These are phyloP conservation scores for Penicillium sp. DNA, from an alignment of 2,329 filamentous ascomycete genomes.

Conservation along the genomic window DNA sequence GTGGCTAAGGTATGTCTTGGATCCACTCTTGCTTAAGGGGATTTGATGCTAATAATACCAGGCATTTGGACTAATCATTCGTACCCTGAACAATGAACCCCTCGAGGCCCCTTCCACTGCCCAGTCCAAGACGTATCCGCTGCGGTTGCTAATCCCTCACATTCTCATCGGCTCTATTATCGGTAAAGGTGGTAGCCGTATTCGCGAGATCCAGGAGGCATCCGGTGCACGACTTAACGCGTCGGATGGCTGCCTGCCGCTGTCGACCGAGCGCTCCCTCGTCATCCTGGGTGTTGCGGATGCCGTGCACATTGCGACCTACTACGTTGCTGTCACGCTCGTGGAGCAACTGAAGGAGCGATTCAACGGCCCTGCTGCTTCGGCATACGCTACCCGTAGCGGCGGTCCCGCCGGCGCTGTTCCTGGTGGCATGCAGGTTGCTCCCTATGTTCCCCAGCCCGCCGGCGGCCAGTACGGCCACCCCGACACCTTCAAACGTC, in stretches of 20 bases:
- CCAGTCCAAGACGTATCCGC: slow-evolving; percentile 94
- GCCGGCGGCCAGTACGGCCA: slow-evolving; percentile 90
- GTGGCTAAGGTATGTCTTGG: slow-evolving; percentile 76
- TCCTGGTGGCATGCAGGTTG: slow-evolving; percentile 96
- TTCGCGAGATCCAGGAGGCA: slow-evolving; percentile 97
- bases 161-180: slow-evolving; percentile 98
- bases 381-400: slow-evolving; percentile 94
- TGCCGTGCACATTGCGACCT: slow-evolving; percentile 97
- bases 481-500: slow-evolving; percentile 77
- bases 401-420: slow-evolving; percentile 91
- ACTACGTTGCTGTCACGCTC: slow-evolving; percentile 97
- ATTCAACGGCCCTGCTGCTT: slow-evolving; percentile 92
- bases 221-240: slow-evolving; percentile 95
- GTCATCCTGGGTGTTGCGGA: slow-evolving; percentile 97
- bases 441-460: slow-evolving; percentile 94
- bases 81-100: slow-evolving; percentile 95
- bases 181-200: slow-evolving; percentile 91
- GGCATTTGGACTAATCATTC: slow-evolving; percentile 97
- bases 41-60: slow-evolving; percentile 36
- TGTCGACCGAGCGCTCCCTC: slow-evolving; percentile 95
- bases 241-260: slow-evolving; percentile 87
- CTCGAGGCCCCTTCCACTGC: slow-evolving; percentile 83
- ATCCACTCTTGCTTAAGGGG: slow-evolving; percentile 16
- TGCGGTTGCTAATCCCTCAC: slow-evolving; percentile 91
- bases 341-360: slow-evolving; percentile 96